Evolutionary conservation across 148 eudicot genomes (phyloP), one percentile per base, ranked within the genome.

Genomic region (Rheum nobile): DNA sequence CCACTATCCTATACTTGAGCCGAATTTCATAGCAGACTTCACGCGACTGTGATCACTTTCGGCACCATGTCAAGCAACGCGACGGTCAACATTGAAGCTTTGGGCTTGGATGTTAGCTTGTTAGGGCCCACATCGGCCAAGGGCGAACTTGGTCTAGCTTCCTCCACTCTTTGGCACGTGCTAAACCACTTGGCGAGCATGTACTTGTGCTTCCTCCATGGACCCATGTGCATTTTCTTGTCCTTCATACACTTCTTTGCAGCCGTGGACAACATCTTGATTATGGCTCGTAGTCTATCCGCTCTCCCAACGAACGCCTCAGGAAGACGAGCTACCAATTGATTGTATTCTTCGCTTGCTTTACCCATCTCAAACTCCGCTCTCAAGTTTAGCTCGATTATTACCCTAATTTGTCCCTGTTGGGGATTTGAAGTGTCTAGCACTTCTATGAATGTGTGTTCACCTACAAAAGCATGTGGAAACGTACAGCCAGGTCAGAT

Each of bases 221-320:
- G 98, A 0, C 86, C 98, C 84, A 91, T 76, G 77, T 94, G 98
- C 91, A 94, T 94, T 61, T 88, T 91, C 76, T 87, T 94, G 76
- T 88, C 96, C 82, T 88, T 87, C 93, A 91, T 90, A 77, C 99
- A 90, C 75, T 87, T 90, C 82, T 95, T 95, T 0, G 97, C 93
- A 0, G 89, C 91, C 0, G 80, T 75, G 17, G 96, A 87, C 22
- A 95, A 43, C 13, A 91, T 82, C 76, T 92, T 95, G 52, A 88
- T 80, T 17, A 95, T 32, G 2, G 79, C 68, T 34, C 83, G 79
- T 29, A 95, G 54, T 73, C 99, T 85, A 16, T 91, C 96, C 0
- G 83, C 83, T 77, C 88, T 91, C 14, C 97, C 99, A 0, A 95
- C 89, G 13, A 87, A 95, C 4, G 90, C 87, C 43, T 91, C 97